Conservation (phyloP, 1,284 basidiomycete genomes). For the Hypsizygus ulmarius region DNA sequence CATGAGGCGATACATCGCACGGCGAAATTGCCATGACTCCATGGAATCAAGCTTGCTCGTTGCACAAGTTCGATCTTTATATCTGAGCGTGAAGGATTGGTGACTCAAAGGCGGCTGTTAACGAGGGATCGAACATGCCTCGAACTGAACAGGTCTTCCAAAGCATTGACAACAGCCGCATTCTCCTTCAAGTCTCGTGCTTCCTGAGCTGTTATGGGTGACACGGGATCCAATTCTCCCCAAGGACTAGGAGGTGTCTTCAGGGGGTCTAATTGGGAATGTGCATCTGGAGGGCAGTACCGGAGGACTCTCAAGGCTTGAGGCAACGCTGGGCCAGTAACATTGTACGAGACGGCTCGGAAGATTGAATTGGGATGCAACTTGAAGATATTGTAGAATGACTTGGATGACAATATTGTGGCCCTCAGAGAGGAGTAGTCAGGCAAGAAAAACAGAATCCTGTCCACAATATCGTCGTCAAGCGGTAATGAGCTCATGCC, state of each 20-base stretch:
- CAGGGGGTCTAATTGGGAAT: neutral
- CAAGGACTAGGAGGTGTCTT: conserved; percentile 7
- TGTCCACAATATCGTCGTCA: conserved; percentile 26
- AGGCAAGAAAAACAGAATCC: conserved; percentile 22
- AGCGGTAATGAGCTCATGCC: conserved; percentile 19
- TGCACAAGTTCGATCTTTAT: conserved; percentile 29
- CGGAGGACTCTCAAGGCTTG: conserved; percentile 25
- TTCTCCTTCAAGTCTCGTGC: conserved; percentile 20
- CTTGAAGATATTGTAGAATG: conserved; percentile 23
- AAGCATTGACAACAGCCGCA: conserved; percentile 20
- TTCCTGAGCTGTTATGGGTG: conserved; percentile 23
- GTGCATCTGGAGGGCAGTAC: conserved; percentile 8
- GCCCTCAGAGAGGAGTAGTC: conserved; percentile 21
- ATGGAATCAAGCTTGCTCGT: conserved; percentile 25
- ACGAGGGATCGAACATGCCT: conserved; percentile 21
- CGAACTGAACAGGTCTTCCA: conserved; percentile 36
- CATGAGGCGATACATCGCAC: conserved; percentile 32
- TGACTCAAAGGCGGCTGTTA: neutral
- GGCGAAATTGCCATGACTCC: conserved; percentile 33
- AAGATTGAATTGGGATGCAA: conserved; percentile 24
- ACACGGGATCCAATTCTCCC: conserved; percentile 18
- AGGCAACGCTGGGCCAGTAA: conserved; percentile 26
- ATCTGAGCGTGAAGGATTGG: conserved; percentile 20
- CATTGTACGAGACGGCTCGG: conserved; percentile 24
- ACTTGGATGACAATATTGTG: conserved; percentile 23